Evolutionary conservation across 2,329 filamentous ascomycete genomes (phyloP).

Genomic region (Kalmusia sp.): DNA sequence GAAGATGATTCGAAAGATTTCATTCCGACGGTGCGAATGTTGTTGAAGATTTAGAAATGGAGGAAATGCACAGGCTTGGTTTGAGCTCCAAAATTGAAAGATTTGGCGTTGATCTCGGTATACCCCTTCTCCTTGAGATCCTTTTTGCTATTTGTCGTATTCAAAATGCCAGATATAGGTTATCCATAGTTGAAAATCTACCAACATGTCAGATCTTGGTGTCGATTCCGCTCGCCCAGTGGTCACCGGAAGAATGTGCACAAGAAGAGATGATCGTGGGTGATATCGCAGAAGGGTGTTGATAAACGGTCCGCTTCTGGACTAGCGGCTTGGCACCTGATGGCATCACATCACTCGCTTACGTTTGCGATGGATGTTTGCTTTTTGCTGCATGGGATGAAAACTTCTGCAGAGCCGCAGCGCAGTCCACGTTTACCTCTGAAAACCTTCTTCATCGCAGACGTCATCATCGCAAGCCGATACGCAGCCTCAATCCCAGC

Average conservation of each 20-base stretch:
- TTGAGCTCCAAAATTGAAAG: neutral
- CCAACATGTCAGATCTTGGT: neutral
- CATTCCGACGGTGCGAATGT: slow-evolving; percentile 56
- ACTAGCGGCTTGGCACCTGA: slow-evolving; percentile 4
- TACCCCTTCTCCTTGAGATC: neutral
- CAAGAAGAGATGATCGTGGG: neutral
- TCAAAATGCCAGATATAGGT: neutral
- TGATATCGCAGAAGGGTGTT: neutral
- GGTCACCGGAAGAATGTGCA: too few relatives aligned
- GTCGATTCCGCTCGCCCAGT: too few relatives aligned
- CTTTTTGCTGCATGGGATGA: slow-evolving; percentile 10
- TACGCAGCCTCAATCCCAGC: slow-evolving; percentile 1
- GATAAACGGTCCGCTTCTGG: neutral
- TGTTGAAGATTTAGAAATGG: slow-evolving; percentile 23
- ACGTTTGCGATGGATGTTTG: slow-evolving; percentile 16
- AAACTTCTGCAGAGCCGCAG: neutral
- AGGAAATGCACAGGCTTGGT: too few relatives aligned
- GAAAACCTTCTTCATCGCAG: neutral
- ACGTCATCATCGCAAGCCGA: neutral
- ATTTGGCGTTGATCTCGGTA: neutral
- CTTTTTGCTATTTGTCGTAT: neutral
- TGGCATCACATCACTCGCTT: slow-evolving; percentile 10
- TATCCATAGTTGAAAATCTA: too few relatives aligned
- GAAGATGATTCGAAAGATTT: slow-evolving; percentile 72
- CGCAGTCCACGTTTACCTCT: slow-evolving; percentile 4